These are phyloP conservation scores for Suhomyces sp. DNA, from an alignment of 805 yeast species.

Conservation along the genomic window DNA sequence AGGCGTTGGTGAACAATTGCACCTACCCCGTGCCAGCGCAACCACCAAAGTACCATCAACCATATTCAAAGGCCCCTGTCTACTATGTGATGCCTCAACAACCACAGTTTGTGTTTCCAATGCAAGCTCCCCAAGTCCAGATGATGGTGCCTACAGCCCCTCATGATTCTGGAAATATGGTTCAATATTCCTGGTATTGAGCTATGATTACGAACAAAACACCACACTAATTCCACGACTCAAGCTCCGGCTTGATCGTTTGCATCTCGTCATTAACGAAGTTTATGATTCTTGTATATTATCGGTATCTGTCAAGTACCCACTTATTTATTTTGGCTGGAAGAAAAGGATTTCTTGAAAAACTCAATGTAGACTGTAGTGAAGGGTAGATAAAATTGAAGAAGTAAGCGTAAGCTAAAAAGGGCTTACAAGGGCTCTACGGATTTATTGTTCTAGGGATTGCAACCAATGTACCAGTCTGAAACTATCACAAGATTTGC, in stretches of 20 bases:
- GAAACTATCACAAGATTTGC: neutral
- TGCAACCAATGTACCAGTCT: constrained; percentile 4
- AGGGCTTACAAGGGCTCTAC: no score
- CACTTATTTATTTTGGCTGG: constrained; percentile 1
- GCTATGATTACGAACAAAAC: no score
- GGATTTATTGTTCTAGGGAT: neutral
- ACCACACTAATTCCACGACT: no score
- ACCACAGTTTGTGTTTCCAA: constrained; percentile 1
- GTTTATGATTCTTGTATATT: constrained; percentile 1
- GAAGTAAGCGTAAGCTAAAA: no score
- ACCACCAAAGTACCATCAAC: constrained; percentile 1
- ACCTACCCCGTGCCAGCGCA: neutral
- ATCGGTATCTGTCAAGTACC: neutral
- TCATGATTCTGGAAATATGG: no score
- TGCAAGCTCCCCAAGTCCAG: constrained; percentile 1
- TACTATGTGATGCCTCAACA: constrained; percentile 4
- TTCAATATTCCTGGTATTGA: no score
- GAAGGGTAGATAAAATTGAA: no score
- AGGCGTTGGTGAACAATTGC: constrained; percentile 3
- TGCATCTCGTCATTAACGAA: neutral
- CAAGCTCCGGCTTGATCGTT: no score
- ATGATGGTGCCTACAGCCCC: neutral
- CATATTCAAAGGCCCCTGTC: neutral
- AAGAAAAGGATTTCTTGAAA: neutral
- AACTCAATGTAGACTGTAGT: no score